Percentiles rank a stretch among this genome's conserved stretches.
Conservation (phyloP, 805 yeast species). For the Schwanniomyces yamadae region DNA sequence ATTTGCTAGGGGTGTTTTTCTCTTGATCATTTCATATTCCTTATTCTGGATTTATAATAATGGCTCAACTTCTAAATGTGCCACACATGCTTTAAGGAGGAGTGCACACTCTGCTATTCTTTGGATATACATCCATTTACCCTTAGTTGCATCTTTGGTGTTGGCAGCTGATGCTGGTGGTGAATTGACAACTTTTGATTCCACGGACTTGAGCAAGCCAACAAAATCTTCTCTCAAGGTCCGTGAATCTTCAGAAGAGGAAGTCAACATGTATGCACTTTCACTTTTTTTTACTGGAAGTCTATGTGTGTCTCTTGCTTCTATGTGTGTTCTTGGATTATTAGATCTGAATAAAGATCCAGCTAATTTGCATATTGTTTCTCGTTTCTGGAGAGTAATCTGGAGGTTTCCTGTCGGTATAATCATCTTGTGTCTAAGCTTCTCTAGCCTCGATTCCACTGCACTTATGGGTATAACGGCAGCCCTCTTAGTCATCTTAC, state of each 20-base stretch:
- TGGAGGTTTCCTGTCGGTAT: conserved; percentile 42
- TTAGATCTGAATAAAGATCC: conserved; percentile 47
- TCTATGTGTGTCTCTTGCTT: conserved; percentile 42
- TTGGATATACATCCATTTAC: conserved; percentile 51
- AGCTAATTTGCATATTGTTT: conserved; percentile 23
- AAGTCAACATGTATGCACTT: conserved; percentile 37
- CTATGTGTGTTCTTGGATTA: conserved; percentile 41
- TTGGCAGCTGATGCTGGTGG: conserved; percentile 62
- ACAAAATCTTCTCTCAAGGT: conserved; percentile 6
- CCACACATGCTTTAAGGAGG: conserved; percentile 56
- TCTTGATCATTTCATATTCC: conserved; percentile 47
- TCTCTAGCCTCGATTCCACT: conserved; percentile 41
- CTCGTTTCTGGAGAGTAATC: conserved; percentile 38
- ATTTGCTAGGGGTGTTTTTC: conserved; percentile 48
- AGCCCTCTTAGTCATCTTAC: conserved; percentile 28
- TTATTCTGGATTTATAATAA: conserved; percentile 55
- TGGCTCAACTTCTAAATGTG: conserved; percentile 48
- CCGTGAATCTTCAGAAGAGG: conserved; percentile 20
- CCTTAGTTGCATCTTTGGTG: conserved; percentile 50
- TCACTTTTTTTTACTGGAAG: conserved; percentile 56
- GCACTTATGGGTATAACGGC: conserved; percentile 44
- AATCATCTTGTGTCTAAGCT: conserved; percentile 40
- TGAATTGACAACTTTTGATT: conserved; percentile 38
- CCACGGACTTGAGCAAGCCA: conserved; percentile 3
- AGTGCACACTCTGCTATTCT: conserved; percentile 43